Percentiles rank a stretch among this genome's conserved stretches.
Conservation (phyloP, 2,329 filamentous ascomycete species). For the Penicillium sp. region DNA sequence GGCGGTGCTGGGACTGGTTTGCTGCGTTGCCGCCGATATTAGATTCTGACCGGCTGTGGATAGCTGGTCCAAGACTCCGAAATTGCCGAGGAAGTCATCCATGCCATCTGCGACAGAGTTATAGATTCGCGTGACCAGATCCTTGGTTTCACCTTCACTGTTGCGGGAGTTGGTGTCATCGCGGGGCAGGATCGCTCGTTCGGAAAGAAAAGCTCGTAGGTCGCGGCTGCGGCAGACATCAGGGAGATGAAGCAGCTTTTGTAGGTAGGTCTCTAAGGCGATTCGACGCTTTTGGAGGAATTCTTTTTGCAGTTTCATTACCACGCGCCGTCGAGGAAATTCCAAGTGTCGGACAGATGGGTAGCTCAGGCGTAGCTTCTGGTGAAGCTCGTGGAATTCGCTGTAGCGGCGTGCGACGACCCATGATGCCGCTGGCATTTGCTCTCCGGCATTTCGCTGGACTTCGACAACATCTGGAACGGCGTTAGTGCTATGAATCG, state of each 20-base stretch:
- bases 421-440: conserved; percentile 96
- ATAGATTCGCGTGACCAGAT: conserved; percentile 91
- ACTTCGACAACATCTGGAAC: conserved; percentile 75
- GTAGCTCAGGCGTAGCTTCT: conserved; percentile 77
- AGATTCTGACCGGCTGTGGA: conserved; percentile 89
- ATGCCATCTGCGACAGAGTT: conserved; percentile 96
- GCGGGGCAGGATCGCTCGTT: conserved; percentile 68
- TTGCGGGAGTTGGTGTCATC: conserved; percentile 51
- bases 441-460: conserved; percentile 79
- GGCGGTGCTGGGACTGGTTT: conserved; percentile 42
- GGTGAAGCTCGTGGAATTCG: conserved; percentile 93
- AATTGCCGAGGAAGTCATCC: conserved; percentile 95
- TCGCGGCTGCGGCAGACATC: conserved; percentile 93
- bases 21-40: conserved; percentile 47
- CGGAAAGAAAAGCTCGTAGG: conserved; percentile 84
- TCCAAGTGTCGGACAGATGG: conserved; percentile 83
- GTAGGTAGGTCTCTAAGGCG: conserved; percentile 79
- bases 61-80: conserved; percentile 89
- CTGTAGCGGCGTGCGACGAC: conserved; percentile 87
- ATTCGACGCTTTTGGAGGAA: conserved; percentile 84
- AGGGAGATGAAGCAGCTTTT: conserved; percentile 74
- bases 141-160: conserved; percentile 60
- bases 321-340: conserved; percentile 83
- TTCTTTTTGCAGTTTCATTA: conserved; percentile 94
- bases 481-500: conserved; percentile 13